Conservation (phyloP, 495 filamentous ascomycete genomes). For the Hyphodiscus hymeniophilus region DNA sequence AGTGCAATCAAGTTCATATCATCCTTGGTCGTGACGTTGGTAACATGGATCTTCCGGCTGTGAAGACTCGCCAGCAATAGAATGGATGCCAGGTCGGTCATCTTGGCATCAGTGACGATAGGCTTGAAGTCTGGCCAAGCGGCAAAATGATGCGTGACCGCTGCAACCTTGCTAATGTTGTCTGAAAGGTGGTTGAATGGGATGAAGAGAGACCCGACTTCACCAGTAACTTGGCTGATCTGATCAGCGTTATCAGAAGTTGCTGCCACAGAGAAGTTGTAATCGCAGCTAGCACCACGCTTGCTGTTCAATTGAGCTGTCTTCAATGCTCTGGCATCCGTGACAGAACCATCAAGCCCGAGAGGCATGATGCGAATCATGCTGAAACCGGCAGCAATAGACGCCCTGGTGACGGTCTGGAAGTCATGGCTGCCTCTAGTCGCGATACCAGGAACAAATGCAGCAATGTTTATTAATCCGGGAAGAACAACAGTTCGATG, state of each 20-base stretch:
- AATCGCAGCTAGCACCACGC: constrained; percentile 63
- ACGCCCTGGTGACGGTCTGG: constrained; percentile 61
- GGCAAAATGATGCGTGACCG: constrained; percentile 73
- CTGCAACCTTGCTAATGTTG: constrained; percentile 80
- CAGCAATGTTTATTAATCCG: constrained; percentile 70
- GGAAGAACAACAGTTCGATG: constrained; percentile 69
- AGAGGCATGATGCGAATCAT: constrained; percentile 82
- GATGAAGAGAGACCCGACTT: constrained; percentile 80
- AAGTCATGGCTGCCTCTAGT: constrained; percentile 60
- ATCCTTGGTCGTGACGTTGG: constrained; percentile 73
- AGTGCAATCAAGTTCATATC: constrained; percentile 74
- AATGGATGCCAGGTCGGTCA: constrained; percentile 73
- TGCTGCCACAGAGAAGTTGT: constrained; percentile 78
- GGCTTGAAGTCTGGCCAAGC: constrained; percentile 77
- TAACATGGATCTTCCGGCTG: constrained; percentile 76
- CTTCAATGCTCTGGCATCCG: constrained; percentile 63
- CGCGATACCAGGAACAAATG: constrained; percentile 69
- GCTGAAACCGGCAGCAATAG: constrained; percentile 69
- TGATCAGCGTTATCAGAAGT: constrained; percentile 71
- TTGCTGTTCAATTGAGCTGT: constrained; percentile 69
- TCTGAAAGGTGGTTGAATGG: constrained; percentile 82
- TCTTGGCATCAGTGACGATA: constrained; percentile 79
- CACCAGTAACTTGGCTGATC: constrained; percentile 60
- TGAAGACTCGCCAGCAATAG: constrained; percentile 75
- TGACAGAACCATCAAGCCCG: constrained; percentile 63